These are phyloP conservation scores for Metschnikowia gelsemii DNA, from an alignment of 805 yeast genomes.

Conservation along the genomic window DNA sequence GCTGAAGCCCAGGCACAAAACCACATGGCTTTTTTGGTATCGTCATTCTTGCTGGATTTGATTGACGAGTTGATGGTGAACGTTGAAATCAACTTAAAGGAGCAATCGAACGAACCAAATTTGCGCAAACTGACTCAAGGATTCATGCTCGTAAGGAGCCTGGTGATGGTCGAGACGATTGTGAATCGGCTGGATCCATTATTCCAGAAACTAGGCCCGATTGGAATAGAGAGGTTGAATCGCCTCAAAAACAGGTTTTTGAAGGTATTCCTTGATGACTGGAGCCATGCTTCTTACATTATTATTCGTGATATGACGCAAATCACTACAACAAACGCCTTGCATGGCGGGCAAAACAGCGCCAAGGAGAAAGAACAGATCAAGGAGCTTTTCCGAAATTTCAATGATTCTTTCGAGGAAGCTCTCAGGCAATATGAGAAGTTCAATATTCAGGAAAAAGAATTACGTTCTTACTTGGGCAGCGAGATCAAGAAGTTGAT, in stretches of 20 bases:
- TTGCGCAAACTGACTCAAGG: conserved; percentile 56
- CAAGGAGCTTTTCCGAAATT: conserved; percentile 80
- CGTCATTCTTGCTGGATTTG: conserved; percentile 72
- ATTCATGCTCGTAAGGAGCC: conserved; percentile 65
- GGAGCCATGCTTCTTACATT: conserved; percentile 77
- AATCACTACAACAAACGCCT: conserved; percentile 51
- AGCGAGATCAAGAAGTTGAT: conserved; percentile 74
- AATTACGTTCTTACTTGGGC: conserved; percentile 59
- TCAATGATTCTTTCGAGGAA: conserved; percentile 81
- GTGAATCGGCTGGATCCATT: conserved; percentile 57
- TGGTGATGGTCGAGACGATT: conserved; percentile 72
- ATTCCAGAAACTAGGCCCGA: conserved; percentile 51
- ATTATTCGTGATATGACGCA: conserved; percentile 76
- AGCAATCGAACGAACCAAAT: conserved; percentile 21
- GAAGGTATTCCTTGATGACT: conserved; percentile 67
- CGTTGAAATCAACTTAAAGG: conserved; percentile 61
- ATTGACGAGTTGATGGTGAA: conserved; percentile 69
- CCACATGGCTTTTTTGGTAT: conserved; percentile 43
- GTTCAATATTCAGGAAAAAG: conserved; percentile 64
- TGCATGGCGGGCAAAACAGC: conserved; percentile 37
- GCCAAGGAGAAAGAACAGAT: conserved; percentile 78
- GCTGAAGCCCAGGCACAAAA: conserved; percentile 23
- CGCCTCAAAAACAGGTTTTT: conserved; percentile 71
- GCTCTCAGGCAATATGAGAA: conserved; percentile 64
- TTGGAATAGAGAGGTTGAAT: conserved; percentile 63